Percentiles rank a stretch among this genome's conserved stretches.
phyloP scores from a whole-genome alignment of 1,284 basidiomycete genomes.

The Papiliotrema terrestris region DNA sequence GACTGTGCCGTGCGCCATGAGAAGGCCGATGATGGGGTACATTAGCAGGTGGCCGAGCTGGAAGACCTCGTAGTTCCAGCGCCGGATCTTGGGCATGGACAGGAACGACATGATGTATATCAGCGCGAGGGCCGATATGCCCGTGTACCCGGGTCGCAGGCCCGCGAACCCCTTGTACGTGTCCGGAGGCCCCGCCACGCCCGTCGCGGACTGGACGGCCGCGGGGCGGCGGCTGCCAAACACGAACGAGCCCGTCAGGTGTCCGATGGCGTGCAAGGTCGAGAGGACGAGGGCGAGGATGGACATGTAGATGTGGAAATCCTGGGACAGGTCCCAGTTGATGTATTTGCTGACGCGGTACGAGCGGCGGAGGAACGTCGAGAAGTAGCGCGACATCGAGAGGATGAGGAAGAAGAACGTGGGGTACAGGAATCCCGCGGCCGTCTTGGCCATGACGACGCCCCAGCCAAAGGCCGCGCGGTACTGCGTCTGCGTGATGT shows the following conservation, averaged over 20 bases:
- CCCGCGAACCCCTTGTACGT: conserved; percentile 17
- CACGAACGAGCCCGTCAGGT: conserved; percentile 25
- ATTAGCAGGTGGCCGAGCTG: conserved; percentile 33
- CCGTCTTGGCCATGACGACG: conserved; percentile 30
- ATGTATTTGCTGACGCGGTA: conserved; percentile 23
- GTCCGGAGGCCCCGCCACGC: conserved; percentile 6
- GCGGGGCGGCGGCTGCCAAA: no score
- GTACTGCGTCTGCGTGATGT: conserved; percentile 16
- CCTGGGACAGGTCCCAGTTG: conserved; percentile 32
- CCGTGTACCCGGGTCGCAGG: conserved; percentile 20
- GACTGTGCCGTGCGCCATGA: conserved; percentile 26
- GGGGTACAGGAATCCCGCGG: conserved; percentile 26
- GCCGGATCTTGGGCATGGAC: conserved; percentile 18
- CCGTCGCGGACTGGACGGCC: conserved; percentile 11
- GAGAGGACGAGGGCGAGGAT: conserved; percentile 18
- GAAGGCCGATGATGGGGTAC: conserved; percentile 30
- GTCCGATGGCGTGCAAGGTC: conserved; percentile 29
- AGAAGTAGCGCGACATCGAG: conserved; percentile 27
- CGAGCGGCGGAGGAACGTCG: conserved; percentile 23
- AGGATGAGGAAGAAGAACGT: conserved; percentile 31
- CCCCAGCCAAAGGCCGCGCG: conserved; percentile 30
- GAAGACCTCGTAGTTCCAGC: conserved; percentile 26
- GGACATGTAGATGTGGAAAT: conserved; percentile 29
- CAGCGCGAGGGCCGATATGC: conserved; percentile 20
- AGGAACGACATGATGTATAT: conserved; percentile 21